Conservation (phyloP, 805 yeast genomes). For the Zygosaccharomyces kombuchaensis region DNA sequence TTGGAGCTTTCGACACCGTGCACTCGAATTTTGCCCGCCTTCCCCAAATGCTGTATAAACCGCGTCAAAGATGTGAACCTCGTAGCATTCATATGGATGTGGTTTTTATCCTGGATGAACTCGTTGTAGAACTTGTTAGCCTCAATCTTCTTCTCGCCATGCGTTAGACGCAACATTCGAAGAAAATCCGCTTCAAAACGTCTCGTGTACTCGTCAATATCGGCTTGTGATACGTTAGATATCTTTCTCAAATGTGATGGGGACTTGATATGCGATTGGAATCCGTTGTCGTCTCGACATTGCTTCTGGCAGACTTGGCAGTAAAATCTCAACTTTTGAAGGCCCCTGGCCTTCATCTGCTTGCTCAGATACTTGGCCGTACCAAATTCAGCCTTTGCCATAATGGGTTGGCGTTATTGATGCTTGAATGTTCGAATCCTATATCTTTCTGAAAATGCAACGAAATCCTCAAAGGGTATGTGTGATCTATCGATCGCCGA, state of each 20-base stretch:
- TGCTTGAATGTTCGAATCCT: neutral
- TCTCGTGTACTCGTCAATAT: conserved; percentile 55
- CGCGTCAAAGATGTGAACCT: conserved; percentile 66
- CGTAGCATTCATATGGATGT: conserved; percentile 89
- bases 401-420: conserved; percentile 19
- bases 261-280: conserved; percentile 81
- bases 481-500: no score
- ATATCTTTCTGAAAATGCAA: no score
- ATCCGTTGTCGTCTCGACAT: conserved; percentile 95
- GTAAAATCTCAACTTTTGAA: conserved; percentile 80
- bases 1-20: conserved; percentile 32
- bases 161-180: conserved; percentile 54
- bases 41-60: conserved; percentile 59
- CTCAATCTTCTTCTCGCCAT: conserved; percentile 75
- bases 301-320: conserved; percentile 92
- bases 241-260: conserved; percentile 67
- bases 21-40: conserved; percentile 53
- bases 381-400: conserved; percentile 59
- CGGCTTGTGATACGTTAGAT: conserved; percentile 42
- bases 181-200: conserved; percentile 64
- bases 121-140: conserved; percentile 90
- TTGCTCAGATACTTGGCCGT: conserved; percentile 70
- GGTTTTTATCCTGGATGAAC: conserved; percentile 74
- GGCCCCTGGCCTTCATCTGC: conserved; percentile 74
- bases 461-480: no score